Percentiles rank a stretch among this genome's conserved stretches.
Evolutionary conservation across 352 stramenopile genomes (phyloP).

Genomic region (Pythium dissimile): DNA sequence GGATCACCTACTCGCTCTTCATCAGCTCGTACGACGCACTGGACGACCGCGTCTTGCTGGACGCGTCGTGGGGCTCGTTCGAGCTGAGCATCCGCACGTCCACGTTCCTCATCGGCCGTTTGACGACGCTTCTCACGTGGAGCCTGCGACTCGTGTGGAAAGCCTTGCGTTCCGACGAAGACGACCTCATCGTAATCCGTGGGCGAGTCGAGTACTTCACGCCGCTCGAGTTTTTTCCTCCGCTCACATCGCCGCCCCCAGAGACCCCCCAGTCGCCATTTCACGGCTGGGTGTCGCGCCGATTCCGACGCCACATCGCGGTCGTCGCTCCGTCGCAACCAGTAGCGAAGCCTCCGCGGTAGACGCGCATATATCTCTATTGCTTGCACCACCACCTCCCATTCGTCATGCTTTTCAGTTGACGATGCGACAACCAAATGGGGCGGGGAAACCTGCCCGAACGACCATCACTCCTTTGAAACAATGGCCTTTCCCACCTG

Average conservation of each 20-base stretch:
- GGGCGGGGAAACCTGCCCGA: no score
- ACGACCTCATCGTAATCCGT: conserved; percentile 18
- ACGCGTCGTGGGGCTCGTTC: conserved; percentile 8
- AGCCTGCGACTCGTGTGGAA: conserved; percentile 17
- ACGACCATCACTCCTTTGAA: conserved; percentile 4
- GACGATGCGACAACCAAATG: no score
- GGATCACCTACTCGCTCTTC: conserved; percentile 24
- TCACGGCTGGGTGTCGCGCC: no score
- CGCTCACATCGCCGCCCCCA: background rate
- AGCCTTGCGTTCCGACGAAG: background rate
- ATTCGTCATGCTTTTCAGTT: no score
- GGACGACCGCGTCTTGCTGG: conserved; percentile 8
- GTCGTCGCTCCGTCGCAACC: background rate
- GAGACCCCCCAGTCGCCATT: no score
- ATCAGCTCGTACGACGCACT: conserved; percentile 20
- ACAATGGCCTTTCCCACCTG: background rate
- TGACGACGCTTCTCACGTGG: conserved; percentile 18
- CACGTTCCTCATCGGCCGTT: conserved; percentile 8
- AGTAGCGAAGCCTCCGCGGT: background rate
- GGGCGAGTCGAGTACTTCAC: conserved; percentile 18
- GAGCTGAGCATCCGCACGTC: conserved; percentile 10
- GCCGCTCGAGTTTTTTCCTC: conserved; percentile 12
- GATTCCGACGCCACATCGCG: background rate
- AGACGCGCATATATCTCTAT: background rate
- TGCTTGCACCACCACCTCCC: no score